Percentiles rank a stretch among this genome's conserved stretches.
Conservation (phyloP, 257 asterid species). For the Capsicum rhomboideum region DNA sequence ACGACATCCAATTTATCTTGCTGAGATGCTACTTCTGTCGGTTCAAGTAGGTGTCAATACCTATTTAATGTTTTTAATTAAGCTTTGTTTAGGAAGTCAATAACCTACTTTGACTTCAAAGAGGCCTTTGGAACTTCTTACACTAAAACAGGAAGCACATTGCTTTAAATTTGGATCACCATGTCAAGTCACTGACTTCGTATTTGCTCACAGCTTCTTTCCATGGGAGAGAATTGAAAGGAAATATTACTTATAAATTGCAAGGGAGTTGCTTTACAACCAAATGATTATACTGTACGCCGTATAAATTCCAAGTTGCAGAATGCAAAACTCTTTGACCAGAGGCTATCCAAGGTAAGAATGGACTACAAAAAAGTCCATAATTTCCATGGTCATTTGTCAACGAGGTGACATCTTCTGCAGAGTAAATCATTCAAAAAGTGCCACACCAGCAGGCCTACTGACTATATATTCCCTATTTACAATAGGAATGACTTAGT, state of each 20-base stretch:
- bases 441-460: background rate
- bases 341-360: background rate
- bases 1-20: background rate
- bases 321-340: background rate
- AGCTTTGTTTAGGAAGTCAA: background rate
- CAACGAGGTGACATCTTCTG: constrained; percentile 8
- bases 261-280: background rate
- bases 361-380: background rate
- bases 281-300: background rate
- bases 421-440: background rate
- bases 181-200: background rate
- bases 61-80: background rate
- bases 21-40: background rate
- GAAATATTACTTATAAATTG: background rate
- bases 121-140: background rate
- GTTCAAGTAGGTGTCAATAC: background rate
- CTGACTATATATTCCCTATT: constrained; percentile 5
- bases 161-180: background rate
- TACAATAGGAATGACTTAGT: constrained; percentile 13
- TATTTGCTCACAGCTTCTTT: background rate
- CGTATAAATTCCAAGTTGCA: background rate
- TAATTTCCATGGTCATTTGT: background rate
- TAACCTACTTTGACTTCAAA: background rate
- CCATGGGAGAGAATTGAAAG: background rate
- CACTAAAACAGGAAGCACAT: background rate